Base-by-base conservation (phyloP, 192 early-diverging fungal species). In the Mortierella claussenii region DNA sequence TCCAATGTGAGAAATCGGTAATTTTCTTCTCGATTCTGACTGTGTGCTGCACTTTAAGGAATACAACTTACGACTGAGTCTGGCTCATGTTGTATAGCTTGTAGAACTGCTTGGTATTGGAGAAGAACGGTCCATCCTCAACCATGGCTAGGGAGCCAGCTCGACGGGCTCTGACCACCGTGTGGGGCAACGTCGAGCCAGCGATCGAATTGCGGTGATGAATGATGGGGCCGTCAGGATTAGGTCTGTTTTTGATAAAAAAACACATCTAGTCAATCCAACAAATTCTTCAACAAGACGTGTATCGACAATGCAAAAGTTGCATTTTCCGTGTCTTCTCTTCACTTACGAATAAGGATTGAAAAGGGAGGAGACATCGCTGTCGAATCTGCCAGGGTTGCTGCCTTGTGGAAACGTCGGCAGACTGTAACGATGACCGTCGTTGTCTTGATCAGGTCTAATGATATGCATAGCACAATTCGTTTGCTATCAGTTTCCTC, bases 51-150 rank as follows among this genome's bases (percentile, higher is more conserved):
- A n/a, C n/a, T n/a, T n/a, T n/a, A n/a, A n/a, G n/a, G 27, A 52
- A 21, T 1, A 12, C 7, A 3, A 68, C 69, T 64, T 81, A 88
- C 86, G 79, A 66, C 52, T 81, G 80, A 0, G 83, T 60, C 54
- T 83, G 79, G 60, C 89, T 89, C 66, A 89, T 84, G 54, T 82
- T 88, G 69, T 79, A 87, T 1, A 96, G 52, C 24, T 85, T 86
- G 45, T 85, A 67, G 18, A 83, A 64, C 49, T 94, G 93, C 26
- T 82, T 82, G 20, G 90, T 92, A 1, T 80, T 67, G 20, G 82
- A 85, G 51, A 96, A 96, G 50, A 89, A 91, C 1, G 91, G 91
- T 4, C 86, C 87, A 12, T 87, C 81, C 59, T 86, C 83, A 33
- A 85, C 79, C n/a, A 79, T 69, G 40, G 85, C 75, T 18, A 81